These are phyloP conservation scores for Tanacetum coccineum DNA, from an alignment of 129 eudicot genomes.

Conservation along the genomic window DNA sequence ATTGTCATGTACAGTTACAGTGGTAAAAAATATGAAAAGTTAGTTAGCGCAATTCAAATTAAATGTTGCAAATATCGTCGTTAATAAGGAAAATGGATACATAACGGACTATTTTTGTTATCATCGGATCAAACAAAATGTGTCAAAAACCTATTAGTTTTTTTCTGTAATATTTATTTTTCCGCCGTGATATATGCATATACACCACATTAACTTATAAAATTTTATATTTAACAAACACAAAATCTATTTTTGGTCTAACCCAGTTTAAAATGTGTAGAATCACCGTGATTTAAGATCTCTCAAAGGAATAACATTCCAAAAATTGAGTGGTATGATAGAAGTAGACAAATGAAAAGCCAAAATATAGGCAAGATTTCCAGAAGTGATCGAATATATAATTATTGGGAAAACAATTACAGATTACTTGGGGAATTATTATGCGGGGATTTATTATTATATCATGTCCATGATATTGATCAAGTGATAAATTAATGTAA, in stretches of 20 bases:
- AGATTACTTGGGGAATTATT: not conserved
- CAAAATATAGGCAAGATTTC: not conserved
- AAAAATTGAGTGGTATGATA: not conserved
- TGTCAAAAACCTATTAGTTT: too few relatives aligned
- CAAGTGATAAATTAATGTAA: not conserved
- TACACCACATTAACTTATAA: too few relatives aligned
- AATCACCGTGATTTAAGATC: not conserved
- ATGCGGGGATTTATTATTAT: not conserved
- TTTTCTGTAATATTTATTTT: too few relatives aligned
- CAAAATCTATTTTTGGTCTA: too few relatives aligned
- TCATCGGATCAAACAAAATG: too few relatives aligned
- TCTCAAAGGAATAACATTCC: not conserved
- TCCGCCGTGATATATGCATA: too few relatives aligned
- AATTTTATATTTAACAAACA: too few relatives aligned
- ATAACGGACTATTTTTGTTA: too few relatives aligned
- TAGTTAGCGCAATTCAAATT: not conserved
- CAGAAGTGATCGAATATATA: not conserved
- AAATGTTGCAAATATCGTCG: too few relatives aligned
- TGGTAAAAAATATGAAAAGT: not conserved
- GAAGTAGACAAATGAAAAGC: constrained; percentile 12
- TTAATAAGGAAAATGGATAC: too few relatives aligned
- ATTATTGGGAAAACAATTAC: not conserved
- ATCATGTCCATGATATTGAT: not conserved
- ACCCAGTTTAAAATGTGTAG: not conserved
- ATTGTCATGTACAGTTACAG: not conserved